Base-by-base conservation (phyloP, 208 protist genomes). In the Leishmania guyanensis region DNA sequence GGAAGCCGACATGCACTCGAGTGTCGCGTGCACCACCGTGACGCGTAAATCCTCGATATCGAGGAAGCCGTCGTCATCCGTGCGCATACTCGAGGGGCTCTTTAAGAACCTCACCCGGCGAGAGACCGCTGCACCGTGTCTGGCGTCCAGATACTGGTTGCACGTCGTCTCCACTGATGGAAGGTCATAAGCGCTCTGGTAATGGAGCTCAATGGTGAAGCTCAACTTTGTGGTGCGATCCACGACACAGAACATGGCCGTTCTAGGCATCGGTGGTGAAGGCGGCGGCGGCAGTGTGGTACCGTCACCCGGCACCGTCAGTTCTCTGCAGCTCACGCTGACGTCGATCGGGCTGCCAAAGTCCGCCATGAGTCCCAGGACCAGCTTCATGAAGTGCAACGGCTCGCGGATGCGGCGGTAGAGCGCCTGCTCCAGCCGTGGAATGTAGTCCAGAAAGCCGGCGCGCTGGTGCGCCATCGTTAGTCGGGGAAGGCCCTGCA, bases 141-240 rank as follows among this genome's bases (percentile, higher is more conserved):
- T 72, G 3, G 39, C 17, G 36, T 71, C n/a, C 29, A 81, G 14
- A 81, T 87, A 89, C 75, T 90, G 86, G 71, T 70, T 88, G n/a
- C 85, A 83, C 69, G 84, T 87, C 16, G 90, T 82, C 17, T 82
- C 86, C 12, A 92, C 80, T 26, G 84, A 88, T 2, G 88, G 88
- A 10, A 92, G 70, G 33, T 86, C 87, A n/a, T 58, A 33, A 14
- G 83, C 83, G 50, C 75, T 84, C 76, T 84, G 74, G 84, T 90
- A 91, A 71, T 88, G 92, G 76, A 93, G 69, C 1, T 62, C 75
- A 26, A 93, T 85, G 39, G 75, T 88, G 82, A 93, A 92, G 83
- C 74, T 75, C 75, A 77, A 56, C 29, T 76, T 64, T 62, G 86
- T 90, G 22, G 9, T 72, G 51, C 82, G 29, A 78, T 91, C 86